Base-by-base conservation (phyloP, 2,329 filamentous ascomycete species). In the Penicillium vulpinum region DNA sequence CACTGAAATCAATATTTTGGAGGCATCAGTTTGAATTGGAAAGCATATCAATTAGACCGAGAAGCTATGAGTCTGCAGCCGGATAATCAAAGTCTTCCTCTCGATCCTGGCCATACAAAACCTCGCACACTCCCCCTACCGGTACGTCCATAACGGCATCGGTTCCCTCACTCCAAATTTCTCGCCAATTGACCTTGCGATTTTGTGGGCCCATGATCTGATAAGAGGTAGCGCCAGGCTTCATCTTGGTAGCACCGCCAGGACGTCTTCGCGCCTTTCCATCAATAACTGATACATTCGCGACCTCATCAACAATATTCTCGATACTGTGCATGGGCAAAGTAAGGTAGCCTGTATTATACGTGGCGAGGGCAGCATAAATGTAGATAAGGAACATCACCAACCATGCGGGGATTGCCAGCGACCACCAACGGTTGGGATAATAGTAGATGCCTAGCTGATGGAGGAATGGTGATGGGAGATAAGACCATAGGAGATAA, bases 91-190 rank as follows among this genome's bases (percentile, higher is more conserved):
- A 65, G 26, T 69, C 65, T 18, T 71, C 69, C 31, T 79, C 76
- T 51, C 79, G 75, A 15, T 78, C 77, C 52, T 85, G 83, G 0
- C 91, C 92, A 74, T 97, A 99, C 22, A 99, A 73, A 33, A 99
- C 87, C 78, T 99, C 92, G 70, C 93, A 97, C 2, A 97, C 93
- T 0, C 93, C 94, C 10, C 92, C 92, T 63, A 97, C 84, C 8
- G 94, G 94, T 47, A 99, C 88, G 77, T 99, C 94, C 90, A 99
- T 90, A 8, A 97, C 94, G 1, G 92, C 94, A 80, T 99, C 94
- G 0, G 94, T 99, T 18, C 94, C 92, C 66, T 90, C 87, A 68
- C 87, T 92, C 94, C 94, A 99, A 18, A 96, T 82, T 57, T 81
- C 83, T 68, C 83, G 87, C 93, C 94, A 97, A 69, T 91, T 84